Percentiles rank a stretch among this genome's conserved stretches.
Conservation (phyloP, 2,329 filamentous ascomycete species). For the Trichoderma sp. region DNA sequence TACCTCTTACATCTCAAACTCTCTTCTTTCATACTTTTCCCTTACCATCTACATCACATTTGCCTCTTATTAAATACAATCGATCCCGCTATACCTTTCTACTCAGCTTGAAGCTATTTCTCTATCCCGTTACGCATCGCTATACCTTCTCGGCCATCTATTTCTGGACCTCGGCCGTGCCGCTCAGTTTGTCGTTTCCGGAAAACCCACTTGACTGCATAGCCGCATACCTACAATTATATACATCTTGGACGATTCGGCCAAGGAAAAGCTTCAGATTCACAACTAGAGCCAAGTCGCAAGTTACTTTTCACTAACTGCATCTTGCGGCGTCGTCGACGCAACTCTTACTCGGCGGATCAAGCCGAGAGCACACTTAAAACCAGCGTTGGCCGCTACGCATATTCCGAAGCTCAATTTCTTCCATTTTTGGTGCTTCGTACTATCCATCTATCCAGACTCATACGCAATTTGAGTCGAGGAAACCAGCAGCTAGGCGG, state of each 20-base stretch:
- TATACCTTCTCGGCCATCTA: not conserved
- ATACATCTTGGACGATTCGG: not conserved
- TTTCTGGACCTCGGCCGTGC: conserved; percentile 1
- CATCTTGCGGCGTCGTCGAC: not conserved
- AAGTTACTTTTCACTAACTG: not conserved
- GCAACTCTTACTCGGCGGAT: not conserved
- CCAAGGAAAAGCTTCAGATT: conserved; percentile 1
- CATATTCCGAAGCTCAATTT: not conserved
- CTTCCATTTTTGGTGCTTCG: not conserved
- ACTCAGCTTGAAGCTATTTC: not conserved
- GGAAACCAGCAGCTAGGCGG: conserved; percentile 6
- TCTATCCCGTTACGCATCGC: conserved; percentile 4
- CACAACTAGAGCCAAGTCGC: not conserved
- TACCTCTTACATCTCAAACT: not conserved
- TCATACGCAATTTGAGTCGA: not conserved
- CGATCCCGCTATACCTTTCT: not conserved
- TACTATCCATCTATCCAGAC: not conserved
- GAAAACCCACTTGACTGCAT: conserved; percentile 6
- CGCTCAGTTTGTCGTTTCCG: not conserved
- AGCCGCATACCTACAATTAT: conserved; percentile 1
- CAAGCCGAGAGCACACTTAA: not conserved
- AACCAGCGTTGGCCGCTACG: not conserved
- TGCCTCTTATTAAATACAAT: not conserved
- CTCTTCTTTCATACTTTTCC: not conserved
- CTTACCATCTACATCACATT: not conserved